Evolutionary conservation across 2,329 filamentous ascomycete species (phyloP), one percentile per base, ranked within the genome.

Genomic region (Verruconis gallopava): DNA sequence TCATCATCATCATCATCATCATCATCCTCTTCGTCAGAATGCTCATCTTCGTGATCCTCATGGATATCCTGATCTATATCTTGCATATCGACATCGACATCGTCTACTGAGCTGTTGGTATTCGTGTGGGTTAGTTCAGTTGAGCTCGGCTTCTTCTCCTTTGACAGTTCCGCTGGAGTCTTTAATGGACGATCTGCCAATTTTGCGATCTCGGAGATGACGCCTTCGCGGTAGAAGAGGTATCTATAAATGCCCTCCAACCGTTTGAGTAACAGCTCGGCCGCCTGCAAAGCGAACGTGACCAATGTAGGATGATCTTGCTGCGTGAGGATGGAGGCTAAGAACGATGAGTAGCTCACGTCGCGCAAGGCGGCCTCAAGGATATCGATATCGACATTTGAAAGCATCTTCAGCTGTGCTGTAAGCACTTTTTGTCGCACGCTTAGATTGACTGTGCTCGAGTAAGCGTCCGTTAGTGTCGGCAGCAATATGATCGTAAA

Each of bases 341-440:
- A 64, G 57, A 94, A 95, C 0, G 93, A 98, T 2, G 91, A 86
- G 60, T 96, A 98, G 0, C 91, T 85, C 1, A 98, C 88, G 13
- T 84, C 75, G 19, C 81, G 81, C 21, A 98, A 64, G 5, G 89
- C 82, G 52, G 95, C 89, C 47, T 85, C 73, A 3, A 98, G 72
- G 39, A 98, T 85, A 28, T 73, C 70, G 34, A 77, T 78, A 51
- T 95, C 85, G n/a, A 98, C 65, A 49, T 95, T 94, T 11, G 86
- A 94, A 6, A 98, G 72, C 85, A 98, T 96, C 65, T 96, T 96
- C 35, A 96, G 67, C 55, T 98, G 91, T n/a, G 89, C 91, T 15
- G 78, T 85, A 22, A 98, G 71, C 2, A 98, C 91, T 62, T 94
- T 95, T 56, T 96, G 85, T 17, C 93, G 81, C 32, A 98, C 91